Conservation (phyloP, 2,329 filamentous ascomycete genomes). For the Phaeomoniella chlamydospora region DNA sequence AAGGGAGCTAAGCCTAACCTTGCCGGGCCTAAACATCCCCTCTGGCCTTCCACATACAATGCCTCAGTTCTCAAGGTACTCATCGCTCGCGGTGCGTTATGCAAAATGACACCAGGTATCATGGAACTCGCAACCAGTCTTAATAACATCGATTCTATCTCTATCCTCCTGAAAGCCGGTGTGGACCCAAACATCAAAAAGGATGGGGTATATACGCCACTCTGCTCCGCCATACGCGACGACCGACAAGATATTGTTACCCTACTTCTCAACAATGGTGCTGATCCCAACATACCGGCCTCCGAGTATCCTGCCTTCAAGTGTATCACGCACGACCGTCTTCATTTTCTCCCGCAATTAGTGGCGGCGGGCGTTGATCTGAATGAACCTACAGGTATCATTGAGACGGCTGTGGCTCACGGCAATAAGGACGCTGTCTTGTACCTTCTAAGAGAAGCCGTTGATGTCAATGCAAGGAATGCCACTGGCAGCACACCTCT, state of each 20-base stretch:
- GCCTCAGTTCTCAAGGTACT: constrained; percentile 44
- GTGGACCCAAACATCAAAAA: constrained; percentile 49
- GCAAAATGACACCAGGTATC: constrained; percentile 44
- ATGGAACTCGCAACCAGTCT: constrained; percentile 50
- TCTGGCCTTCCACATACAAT: constrained; percentile 51
- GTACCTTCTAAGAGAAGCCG: constrained; percentile 45
- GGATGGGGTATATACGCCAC: constrained; percentile 52
- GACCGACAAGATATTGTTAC: constrained; percentile 47
- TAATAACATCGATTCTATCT: constrained; percentile 49
- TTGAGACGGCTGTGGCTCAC: constrained; percentile 48
- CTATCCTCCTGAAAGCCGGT: constrained; percentile 40
- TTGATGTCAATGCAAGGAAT: constrained; percentile 45
- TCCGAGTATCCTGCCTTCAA: constrained; percentile 55
- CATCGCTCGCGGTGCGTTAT: constrained; percentile 43
- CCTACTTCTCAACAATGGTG: constrained; percentile 39
- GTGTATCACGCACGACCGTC: constrained; percentile 50
- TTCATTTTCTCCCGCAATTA: constrained; percentile 45
- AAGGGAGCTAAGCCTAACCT: constrained; percentile 53
- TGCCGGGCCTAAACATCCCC: constrained; percentile 53
- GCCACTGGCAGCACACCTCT: constrained; percentile 46
- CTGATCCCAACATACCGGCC: constrained; percentile 39
- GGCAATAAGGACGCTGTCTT: constrained; percentile 47
- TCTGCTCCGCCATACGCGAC: constrained; percentile 55
- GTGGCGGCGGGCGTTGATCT: constrained; percentile 47
- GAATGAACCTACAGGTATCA: constrained; percentile 46